Percentiles rank a stretch among this genome's conserved stretches.
phyloP scores from a whole-genome alignment of 2,329 filamentous ascomycete genomes.

The Akanthomyces dipterigenus region DNA sequence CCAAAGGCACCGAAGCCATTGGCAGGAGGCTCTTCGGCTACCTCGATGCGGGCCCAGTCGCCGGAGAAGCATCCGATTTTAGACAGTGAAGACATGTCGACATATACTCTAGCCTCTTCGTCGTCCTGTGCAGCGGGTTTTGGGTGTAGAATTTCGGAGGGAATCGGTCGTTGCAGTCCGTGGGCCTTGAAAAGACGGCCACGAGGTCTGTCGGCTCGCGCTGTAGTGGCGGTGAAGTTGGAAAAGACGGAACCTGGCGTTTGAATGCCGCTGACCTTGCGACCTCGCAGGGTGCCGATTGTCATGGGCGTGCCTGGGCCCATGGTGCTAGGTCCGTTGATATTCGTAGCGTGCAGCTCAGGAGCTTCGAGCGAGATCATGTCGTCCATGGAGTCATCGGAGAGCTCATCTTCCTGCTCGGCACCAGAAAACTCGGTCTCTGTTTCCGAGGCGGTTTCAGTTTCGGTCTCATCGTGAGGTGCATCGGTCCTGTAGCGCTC shows the following conservation, averaged over 20 bases:
- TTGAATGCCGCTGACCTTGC: slow-evolving; percentile 61
- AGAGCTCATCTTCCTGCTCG: slow-evolving; percentile 67
- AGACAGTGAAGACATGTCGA: slow-evolving; percentile 77
- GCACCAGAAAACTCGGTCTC: slow-evolving; percentile 55
- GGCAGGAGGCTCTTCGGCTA: slow-evolving; percentile 63
- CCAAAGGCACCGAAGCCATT: slow-evolving; percentile 62
- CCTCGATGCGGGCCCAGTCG: slow-evolving; percentile 87
- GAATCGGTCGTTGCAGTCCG: slow-evolving; percentile 63
- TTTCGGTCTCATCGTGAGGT: slow-evolving; percentile 45
- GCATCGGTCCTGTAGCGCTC: slow-evolving; percentile 59
- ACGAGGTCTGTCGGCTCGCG: slow-evolving; percentile 62
- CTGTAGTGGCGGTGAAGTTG: slow-evolving; percentile 76
- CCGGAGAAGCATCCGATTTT: slow-evolving; percentile 95
- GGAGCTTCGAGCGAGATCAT: slow-evolving; percentile 86
- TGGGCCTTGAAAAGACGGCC: slow-evolving; percentile 82
- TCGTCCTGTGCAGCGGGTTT: slow-evolving; percentile 73
- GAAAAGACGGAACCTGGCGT: slow-evolving; percentile 89
- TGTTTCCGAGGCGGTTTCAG: slow-evolving; percentile 53
- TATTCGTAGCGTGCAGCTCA: slow-evolving; percentile 66
- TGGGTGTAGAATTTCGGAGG: slow-evolving; percentile 75
- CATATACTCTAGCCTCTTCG: slow-evolving; percentile 82
- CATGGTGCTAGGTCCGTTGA: slow-evolving; percentile 72
- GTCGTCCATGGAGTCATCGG: slow-evolving; percentile 87
- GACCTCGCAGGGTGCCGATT: slow-evolving; percentile 49
- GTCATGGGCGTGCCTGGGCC: slow-evolving; percentile 77